Conservation (phyloP, 495 filamentous ascomycete species). For the Poronia punctata region DNA sequence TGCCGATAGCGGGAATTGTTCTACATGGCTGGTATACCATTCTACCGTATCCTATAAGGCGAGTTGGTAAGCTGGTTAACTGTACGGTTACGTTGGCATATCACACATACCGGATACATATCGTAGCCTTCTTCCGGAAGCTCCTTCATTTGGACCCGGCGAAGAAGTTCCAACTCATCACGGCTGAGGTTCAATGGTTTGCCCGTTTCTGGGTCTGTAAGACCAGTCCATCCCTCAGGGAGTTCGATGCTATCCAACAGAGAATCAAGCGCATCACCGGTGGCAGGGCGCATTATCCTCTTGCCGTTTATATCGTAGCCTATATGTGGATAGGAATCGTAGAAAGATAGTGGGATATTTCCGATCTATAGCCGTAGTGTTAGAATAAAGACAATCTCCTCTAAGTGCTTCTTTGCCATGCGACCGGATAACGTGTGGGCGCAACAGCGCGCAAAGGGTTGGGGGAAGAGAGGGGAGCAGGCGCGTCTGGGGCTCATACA, state of each 20-base stretch:
- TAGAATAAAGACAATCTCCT: background rate
- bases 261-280: slow-evolving; percentile 88
- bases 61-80: slow-evolving; percentile 9
- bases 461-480: background rate
- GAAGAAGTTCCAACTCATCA: slow-evolving; percentile 82
- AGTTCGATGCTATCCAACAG: slow-evolving; percentile 93
- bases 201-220: slow-evolving; percentile 87
- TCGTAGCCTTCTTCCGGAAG: slow-evolving; percentile 81
- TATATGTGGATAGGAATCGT: slow-evolving; percentile 96
- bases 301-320: slow-evolving; percentile 98
- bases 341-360: slow-evolving; percentile 87
- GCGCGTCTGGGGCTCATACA: slow-evolving; percentile 3
- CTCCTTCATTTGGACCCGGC: slow-evolving; percentile 86
- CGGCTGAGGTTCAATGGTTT: slow-evolving; percentile 82
- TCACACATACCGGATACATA: slow-evolving; percentile 62
- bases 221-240: slow-evolving; percentile 96
- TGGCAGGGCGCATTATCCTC: slow-evolving; percentile 91
- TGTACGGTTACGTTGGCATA: background rate
- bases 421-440: too few relatives aligned
- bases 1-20: slow-evolving; percentile 89
- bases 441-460: background rate
- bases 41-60: slow-evolving; percentile 66
- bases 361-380: slow-evolving; percentile 49
- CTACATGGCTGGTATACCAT: slow-evolving; percentile 83
- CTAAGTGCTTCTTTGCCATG: background rate